Evolutionary conservation across 2,329 filamentous ascomycete genomes (phyloP), one percentile per base, ranked within the genome.

Genomic region (Alternaria sp.): DNA sequence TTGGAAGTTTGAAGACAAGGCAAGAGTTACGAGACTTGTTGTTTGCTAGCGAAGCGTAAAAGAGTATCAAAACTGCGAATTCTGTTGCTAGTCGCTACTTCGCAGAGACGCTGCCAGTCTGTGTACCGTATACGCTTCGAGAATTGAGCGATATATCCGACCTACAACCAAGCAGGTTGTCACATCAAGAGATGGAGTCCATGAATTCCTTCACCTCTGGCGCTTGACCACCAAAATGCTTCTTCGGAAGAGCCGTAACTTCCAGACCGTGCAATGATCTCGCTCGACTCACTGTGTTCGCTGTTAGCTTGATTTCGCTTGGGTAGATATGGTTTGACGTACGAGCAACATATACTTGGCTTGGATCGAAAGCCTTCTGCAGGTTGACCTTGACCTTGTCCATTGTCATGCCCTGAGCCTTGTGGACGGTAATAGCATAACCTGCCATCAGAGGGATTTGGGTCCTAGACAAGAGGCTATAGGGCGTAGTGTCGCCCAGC

Each of bases 401-500:
- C 9, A 91, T 78, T 3, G 88, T 89, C 81, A 89, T 86, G 4
- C 88, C 73, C 65, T 77, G 73, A n/a, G 83, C 83, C 72, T 88
- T 89, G 74, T 91, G 88, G 2, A 89, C 85, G 0, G 84, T 90
- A 69, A 89, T 84, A 0, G 88, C 88, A 86, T 88, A 91, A 0
- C 85, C 88, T 0, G 87, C 80, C 2, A 83, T 78, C 0, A 91
- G 80, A 0, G 89, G 89, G 6, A 90, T 83, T 70, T 90, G 88
- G 0, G 87, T 88, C n/a, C 88, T 81, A 1, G 81, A 80, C 0
- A 89, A 72, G 2, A 85, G 68, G 32, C 81, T 84, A 66, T 84
- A 85, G 0, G 86, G 85, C 51, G 71, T 19, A 3, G 77, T 72
- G 43, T 83, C 77, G 3, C 86, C 86, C 1, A 86, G 66, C 56